These are phyloP conservation scores for Pseudogymnoascus sp. DNA, from an alignment of 2,329 filamentous ascomycete species.

Conservation along the genomic window DNA sequence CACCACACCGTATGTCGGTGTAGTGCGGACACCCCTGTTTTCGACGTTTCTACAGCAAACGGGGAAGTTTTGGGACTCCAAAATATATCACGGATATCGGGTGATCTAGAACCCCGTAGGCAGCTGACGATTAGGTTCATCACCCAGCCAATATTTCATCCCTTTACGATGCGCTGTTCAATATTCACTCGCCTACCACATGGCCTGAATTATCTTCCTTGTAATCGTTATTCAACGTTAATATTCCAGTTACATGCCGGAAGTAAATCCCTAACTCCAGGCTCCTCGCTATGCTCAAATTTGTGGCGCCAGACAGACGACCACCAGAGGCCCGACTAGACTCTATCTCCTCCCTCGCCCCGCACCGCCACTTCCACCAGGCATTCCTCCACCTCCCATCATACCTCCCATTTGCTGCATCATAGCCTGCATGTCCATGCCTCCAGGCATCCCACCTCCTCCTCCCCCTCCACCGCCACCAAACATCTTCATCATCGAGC, in stretches of 20 bases:
- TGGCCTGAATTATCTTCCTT: not conserved
- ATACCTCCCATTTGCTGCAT: constrained; percentile 56
- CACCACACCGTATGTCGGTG: not conserved
- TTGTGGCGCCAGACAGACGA: not conserved
- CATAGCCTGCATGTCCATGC: constrained; percentile 75
- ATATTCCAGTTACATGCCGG: constrained; percentile 1
- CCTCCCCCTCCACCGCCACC: constrained; percentile 60
- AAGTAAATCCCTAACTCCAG: constrained; percentile 8
- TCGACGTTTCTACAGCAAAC: not conserved
- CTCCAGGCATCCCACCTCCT: constrained; percentile 40
- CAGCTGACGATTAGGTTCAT: not conserved
- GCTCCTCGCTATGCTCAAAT: constrained; percentile 12
- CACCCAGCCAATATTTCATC: not conserved
- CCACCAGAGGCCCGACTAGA: not conserved
- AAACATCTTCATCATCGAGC: constrained; percentile 86
- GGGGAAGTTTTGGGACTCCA: not conserved
- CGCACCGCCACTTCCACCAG: constrained; percentile 25
- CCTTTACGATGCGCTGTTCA: not conserved
- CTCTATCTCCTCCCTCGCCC: constrained; percentile 21
- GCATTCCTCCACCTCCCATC: constrained; percentile 45
- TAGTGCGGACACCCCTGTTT: not conserved
- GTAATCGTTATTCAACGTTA: constrained; percentile 1
- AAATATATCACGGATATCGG: not conserved
- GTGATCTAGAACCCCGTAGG: not conserved
- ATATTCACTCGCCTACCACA: not conserved